Conservation (phyloP, 2,329 filamentous ascomycete species). For the Aspergillus carbonarius region DNA sequence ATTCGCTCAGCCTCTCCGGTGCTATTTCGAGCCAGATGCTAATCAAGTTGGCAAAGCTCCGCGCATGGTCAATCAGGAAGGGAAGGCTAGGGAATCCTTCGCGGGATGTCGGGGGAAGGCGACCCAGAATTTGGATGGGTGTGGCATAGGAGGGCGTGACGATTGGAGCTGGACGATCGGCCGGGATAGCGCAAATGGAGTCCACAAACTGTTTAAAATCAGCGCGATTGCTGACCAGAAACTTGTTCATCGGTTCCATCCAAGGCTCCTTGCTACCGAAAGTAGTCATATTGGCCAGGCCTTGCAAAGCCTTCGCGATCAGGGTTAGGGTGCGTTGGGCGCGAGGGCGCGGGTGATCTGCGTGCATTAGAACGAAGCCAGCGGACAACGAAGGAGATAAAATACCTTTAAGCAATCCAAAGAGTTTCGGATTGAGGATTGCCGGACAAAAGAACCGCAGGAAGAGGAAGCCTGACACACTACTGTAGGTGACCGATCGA, state of each 20-base stretch:
- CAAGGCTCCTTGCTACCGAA: slow-evolving; percentile 96
- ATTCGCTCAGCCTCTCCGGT: slow-evolving; percentile 40
- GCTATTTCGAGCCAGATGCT: slow-evolving; percentile 53
- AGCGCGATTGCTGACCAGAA: slow-evolving; percentile 71
- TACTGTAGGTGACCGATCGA: slow-evolving; percentile 85
- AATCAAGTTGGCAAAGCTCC: slow-evolving; percentile 80
- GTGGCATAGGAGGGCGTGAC: slow-evolving; percentile 87
- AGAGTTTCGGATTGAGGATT: slow-evolving; percentile 93
- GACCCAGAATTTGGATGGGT: slow-evolving; percentile 82
- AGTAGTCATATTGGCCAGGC: slow-evolving; percentile 82
- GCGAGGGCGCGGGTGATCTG: slow-evolving; percentile 76
- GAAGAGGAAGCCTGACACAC: slow-evolving; percentile 92
- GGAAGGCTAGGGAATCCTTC: slow-evolving; percentile 93
- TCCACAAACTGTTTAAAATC: slow-evolving; percentile 88
- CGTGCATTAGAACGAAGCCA: slow-evolving; percentile 23
- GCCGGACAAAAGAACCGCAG: slow-evolving; percentile 93
- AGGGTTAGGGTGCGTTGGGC: slow-evolving; percentile 87
- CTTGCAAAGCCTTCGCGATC: slow-evolving; percentile 89
- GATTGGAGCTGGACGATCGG: slow-evolving; percentile 63
- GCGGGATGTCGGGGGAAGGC: slow-evolving; percentile 73
- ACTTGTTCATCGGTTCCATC: slow-evolving; percentile 98
- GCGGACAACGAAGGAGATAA: background rate
- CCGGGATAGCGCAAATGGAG: slow-evolving; percentile 76
- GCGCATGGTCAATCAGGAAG: slow-evolving; percentile 85
- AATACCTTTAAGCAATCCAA: slow-evolving; percentile 73